Conservation (phyloP, 2,329 filamentous ascomycete genomes). For the Colletotrichum somersetense region DNA sequence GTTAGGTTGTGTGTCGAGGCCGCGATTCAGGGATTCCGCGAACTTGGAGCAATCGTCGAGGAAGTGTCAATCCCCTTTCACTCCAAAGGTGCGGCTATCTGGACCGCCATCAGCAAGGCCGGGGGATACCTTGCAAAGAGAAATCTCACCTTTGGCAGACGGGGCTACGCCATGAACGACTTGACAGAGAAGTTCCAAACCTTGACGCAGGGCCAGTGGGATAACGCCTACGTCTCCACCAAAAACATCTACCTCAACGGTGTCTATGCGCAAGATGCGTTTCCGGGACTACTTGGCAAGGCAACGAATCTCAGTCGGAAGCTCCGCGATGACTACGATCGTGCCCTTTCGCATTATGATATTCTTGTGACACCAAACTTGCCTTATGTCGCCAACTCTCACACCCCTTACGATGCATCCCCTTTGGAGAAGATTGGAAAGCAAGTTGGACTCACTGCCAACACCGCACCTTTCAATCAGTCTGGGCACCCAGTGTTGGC, state of each 20-base stretch:
- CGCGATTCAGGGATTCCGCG: slow-evolving; percentile 52
- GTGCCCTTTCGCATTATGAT: slow-evolving; percentile 8
- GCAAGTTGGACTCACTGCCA: slow-evolving; percentile 60
- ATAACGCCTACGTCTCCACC: slow-evolving; percentile 34
- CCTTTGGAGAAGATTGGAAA: slow-evolving; percentile 56
- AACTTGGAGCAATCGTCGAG: slow-evolving; percentile 58
- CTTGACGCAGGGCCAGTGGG: slow-evolving; percentile 28
- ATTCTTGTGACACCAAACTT: slow-evolving; percentile 11
- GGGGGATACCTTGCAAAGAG: slow-evolving; percentile 28
- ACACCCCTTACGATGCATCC: slow-evolving; percentile 42
- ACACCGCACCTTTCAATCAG: slow-evolving; percentile 62
- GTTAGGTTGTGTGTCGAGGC: slow-evolving; percentile 51
- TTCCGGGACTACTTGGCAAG: slow-evolving; percentile 18
- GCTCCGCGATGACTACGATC: slow-evolving; percentile 30
- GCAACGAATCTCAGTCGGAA: slow-evolving; percentile 28
- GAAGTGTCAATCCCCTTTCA: slow-evolving; percentile 64
- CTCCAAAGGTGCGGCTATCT: slow-evolving; percentile 59
- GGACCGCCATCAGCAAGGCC: slow-evolving; percentile 54
- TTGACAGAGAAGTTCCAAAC: slow-evolving; percentile 49
- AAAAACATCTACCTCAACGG: slow-evolving; percentile 61
- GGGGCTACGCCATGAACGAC: slow-evolving; percentile 46
- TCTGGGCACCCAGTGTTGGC: slow-evolving; percentile 61
- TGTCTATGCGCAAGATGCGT: slow-evolving; percentile 44
- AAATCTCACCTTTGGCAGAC: slow-evolving; percentile 26
- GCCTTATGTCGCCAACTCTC: slow-evolving; percentile 28